These are phyloP conservation scores for Begonia peltatifolia DNA, from an alignment of 306 rosid genomes.

Conservation along the genomic window DNA sequence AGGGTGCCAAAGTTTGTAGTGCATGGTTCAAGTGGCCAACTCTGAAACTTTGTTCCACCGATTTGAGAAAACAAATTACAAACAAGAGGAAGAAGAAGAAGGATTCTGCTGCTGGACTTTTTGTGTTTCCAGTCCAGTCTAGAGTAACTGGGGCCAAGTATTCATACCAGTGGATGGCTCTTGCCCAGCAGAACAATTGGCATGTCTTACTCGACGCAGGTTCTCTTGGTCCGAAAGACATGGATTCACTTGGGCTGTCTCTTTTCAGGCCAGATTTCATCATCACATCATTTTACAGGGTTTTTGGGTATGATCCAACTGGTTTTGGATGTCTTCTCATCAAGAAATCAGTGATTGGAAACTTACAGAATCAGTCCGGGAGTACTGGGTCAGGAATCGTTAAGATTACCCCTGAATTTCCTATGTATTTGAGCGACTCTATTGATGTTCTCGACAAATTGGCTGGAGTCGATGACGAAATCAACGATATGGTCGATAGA, in stretches of 20 bases:
- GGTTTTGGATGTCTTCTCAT: slow-evolving; percentile 95
- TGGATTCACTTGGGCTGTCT: slow-evolving; percentile 96
- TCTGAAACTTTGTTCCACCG: slow-evolving; percentile 81
- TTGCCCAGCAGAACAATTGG: slow-evolving; percentile 96
- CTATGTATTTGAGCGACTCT: slow-evolving; percentile 79
- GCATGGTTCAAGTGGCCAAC: slow-evolving; percentile 99
- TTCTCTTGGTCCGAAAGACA: slow-evolving; percentile 92
- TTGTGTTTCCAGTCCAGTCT: slow-evolving; percentile 93
- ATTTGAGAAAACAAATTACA: slow-evolving; percentile 81
- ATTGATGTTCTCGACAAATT: slow-evolving; percentile 62
- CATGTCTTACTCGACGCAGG: slow-evolving; percentile 96
- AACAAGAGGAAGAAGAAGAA: slow-evolving; percentile 82
- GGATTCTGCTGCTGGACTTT: slow-evolving; percentile 81
- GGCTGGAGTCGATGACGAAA: slow-evolving; percentile 47
- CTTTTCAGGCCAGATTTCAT: slow-evolving; percentile 92
- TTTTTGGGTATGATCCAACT: slow-evolving; percentile 87
- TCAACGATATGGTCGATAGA: slow-evolving; percentile 29
- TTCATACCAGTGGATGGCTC: slow-evolving; percentile 99
- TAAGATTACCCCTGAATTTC: slow-evolving; percentile 86
- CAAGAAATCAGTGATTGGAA: slow-evolving; percentile 78
- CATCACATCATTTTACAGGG: slow-evolving; percentile 88
- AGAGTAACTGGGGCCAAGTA: slow-evolving; percentile 92
- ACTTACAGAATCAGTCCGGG: slow-evolving; percentile 83
- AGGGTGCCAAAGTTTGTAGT: slow-evolving; percentile 80
- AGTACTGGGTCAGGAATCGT: slow-evolving; percentile 91